Base-by-base conservation (phyloP, 2,329 filamentous ascomycete species). In the Colletotrichum tanaceti region DNA sequence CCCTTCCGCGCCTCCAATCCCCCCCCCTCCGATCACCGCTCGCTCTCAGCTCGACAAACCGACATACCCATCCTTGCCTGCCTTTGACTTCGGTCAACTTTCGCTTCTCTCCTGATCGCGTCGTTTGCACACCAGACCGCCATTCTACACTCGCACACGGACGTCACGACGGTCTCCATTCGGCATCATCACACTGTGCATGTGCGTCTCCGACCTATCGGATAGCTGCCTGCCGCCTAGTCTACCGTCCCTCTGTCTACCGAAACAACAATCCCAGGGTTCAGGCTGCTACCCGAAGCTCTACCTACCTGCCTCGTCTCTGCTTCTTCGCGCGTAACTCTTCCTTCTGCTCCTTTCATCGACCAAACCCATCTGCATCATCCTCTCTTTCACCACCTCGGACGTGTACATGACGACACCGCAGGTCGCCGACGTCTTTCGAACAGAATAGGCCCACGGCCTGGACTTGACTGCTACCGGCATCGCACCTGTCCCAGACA, bases 381-480 rank as follows among this genome's bases (percentile, higher is more conserved):
- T 41, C 32, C 43, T 38, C 24, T 24, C 18, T 38, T 18, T 32
- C 28, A 32, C 59, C 50, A 35, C 58, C 47, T 49, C 62, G 69
- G 65, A 76, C 74, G 77, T 76, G 75, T 83, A 81, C 80, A 83
- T 83, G 81, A 80, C 76, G 77, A 74, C 74, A 71, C 73, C 72
- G 63, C 75, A 73, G 70, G 74, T 74, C 65, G 74, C 74, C 74
- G 73, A 77, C 76, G 74, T 75, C 70, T 75, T 77, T 71, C 77
- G 75, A 77, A 76, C 76, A 65, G 52, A 54, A 59, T 71, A 73
- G 52, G 65, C 65, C 70, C 32, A 32, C 39, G 28, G 70, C 60
- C 64, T 59, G 60, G 44, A 58, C 32, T 55, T 43, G 44, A 58
- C 43, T 52, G 43, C 20, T 59, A 41, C 68, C 75, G 71, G 70